Conservation (phyloP, 148 eudicot species). For the Rhododendron ferrugineum region DNA sequence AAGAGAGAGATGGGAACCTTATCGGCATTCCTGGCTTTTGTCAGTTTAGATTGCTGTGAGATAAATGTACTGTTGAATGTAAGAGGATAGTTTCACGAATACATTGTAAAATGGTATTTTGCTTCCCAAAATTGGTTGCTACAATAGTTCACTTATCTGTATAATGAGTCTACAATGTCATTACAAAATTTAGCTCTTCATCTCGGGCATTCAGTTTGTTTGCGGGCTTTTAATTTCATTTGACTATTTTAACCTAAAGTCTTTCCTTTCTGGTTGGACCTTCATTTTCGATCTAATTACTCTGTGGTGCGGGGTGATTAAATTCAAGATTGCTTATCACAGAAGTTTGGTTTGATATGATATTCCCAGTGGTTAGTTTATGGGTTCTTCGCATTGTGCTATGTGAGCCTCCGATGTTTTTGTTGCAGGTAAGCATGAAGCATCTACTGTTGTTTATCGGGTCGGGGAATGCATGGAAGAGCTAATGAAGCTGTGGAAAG, state of each 20-base stretch:
- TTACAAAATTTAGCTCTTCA: background rate
- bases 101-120: background rate
- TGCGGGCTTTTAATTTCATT: background rate
- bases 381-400: background rate
- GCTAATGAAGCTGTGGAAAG: conserved; percentile 79
- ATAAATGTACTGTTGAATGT: background rate
- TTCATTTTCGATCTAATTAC: background rate
- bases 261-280: background rate
- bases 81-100: background rate
- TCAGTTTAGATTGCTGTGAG: background rate
- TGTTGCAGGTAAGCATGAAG: conserved; percentile 69
- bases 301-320: background rate
- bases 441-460: conserved; percentile 56
- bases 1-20: background rate
- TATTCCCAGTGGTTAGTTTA: background rate
- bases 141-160: background rate
- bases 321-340: background rate
- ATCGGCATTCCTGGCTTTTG: background rate
- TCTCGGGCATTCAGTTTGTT: background rate
- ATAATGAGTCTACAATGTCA: background rate
- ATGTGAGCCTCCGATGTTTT: conserved; percentile 7
- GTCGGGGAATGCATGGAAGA: conserved; percentile 96
- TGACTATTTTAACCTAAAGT: background rate
- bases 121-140: background rate
- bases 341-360: background rate